A percentile compares a stretch with the other conserved stretches of the same genome.
These are phyloP conservation scores for Leccinum subrobustum DNA, from an alignment of 1,284 basidiomycete genomes.

Conservation along the genomic window DNA sequence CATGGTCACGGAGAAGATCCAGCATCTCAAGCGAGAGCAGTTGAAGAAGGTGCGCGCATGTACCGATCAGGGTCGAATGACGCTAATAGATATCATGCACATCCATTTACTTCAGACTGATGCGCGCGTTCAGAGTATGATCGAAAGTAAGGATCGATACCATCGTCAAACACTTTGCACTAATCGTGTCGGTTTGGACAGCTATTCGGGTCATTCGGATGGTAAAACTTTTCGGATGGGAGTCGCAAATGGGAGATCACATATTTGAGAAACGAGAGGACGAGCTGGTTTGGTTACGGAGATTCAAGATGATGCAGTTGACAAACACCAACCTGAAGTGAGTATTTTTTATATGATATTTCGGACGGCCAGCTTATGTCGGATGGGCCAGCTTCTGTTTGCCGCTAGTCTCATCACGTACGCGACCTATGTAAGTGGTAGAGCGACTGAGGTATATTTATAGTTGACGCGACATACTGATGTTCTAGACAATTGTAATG, in stretches of 20 bases:
- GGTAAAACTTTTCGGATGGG: constrained; percentile 2
- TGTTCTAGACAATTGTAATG: not conserved
- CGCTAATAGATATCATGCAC: not conserved
- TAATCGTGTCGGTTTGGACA: not conserved
- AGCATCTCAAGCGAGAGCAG: not conserved
- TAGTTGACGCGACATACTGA: no score
- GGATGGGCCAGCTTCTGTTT: not conserved
- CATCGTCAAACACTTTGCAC: not conserved
- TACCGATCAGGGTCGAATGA: not conserved
- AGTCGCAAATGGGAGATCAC: not conserved
- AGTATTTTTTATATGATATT: not conserved
- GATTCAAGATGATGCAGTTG: not conserved
- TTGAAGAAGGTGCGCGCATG: not conserved
- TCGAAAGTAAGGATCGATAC: not conserved
- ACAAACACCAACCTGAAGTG: not conserved
- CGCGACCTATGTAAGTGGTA: not conserved
- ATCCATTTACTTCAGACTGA: not conserved
- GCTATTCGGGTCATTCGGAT: not conserved
- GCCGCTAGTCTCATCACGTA: not conserved
- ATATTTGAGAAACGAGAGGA: constrained; percentile 1
- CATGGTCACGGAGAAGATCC: not conserved
- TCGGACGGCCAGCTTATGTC: not conserved
- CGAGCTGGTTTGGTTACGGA: not conserved
- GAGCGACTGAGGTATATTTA: not conserved
- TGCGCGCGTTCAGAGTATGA: not conserved